Evolutionary conservation across 257 asterid genomes (phyloP).

Genomic region (Petrea volubilis): DNA sequence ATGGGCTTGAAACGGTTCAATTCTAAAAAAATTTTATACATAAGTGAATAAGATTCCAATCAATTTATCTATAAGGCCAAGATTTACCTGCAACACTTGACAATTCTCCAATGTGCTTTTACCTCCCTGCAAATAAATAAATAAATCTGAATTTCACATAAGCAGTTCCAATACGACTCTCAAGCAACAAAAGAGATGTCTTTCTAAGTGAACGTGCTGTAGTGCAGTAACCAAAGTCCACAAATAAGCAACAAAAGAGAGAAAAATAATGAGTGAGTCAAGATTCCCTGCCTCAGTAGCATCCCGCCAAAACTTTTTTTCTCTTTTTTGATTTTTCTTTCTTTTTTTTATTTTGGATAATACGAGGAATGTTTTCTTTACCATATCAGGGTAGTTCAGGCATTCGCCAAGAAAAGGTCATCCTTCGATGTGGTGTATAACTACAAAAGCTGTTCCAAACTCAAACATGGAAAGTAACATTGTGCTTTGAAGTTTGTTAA

Average conservation of each 20-base stretch:
- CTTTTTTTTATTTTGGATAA: neutral
- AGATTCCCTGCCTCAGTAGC: neutral
- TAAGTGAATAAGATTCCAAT: neutral
- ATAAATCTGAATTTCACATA: slow-evolving; percentile 17
- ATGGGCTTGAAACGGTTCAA: neutral
- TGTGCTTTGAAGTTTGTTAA: neutral
- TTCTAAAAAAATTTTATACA: neutral
- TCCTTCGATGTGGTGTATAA: neutral
- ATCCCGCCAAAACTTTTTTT: neutral
- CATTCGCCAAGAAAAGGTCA: neutral
- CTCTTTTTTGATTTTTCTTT: too few species aligned
- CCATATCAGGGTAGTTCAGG: neutral
- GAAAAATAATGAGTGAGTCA: neutral
- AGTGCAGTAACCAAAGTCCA: neutral
- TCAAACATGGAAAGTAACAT: neutral
- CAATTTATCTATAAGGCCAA: slow-evolving; percentile 13
- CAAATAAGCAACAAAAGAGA: neutral
- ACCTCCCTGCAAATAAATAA: slow-evolving; percentile 69
- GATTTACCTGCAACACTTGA: slow-evolving; percentile 87
- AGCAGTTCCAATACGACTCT: slow-evolving; percentile 13
- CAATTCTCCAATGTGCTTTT: slow-evolving; percentile 93
- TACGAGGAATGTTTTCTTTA: neutral
- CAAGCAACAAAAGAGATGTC: neutral
- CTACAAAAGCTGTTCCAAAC: neutral
- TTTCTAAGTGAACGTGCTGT: neutral